Evolutionary conservation across 768 basidiomycete species (phyloP), one percentile per base, ranked within the genome.

Genomic region (Boletus barrowsii): DNA sequence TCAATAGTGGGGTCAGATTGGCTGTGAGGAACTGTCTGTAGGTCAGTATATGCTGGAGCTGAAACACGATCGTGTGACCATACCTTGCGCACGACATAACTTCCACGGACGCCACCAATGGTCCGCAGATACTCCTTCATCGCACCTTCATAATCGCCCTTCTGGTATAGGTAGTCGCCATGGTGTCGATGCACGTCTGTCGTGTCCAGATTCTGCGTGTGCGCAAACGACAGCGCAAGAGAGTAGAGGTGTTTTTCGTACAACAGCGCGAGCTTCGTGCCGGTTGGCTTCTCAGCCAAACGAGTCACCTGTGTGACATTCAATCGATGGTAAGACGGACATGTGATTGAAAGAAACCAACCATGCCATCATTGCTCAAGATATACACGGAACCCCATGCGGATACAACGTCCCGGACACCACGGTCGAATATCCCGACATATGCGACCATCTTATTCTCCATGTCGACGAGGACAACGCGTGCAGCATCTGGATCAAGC

Each of bases 11-110:
- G 51, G 98, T 97, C 3, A 95, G 79, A 66, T 98, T 97, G 0
- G 96, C 93, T 60, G 97, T 97, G 36, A 99, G 83, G 72, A 94
- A 98, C 95, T 98, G 54, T 17, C 1, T 3, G 2, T 8, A 39
- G 47, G 45, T 62, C 14, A 67, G 44, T 39, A 44, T 41, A 42
- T 53, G 44, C 40, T 24, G 5, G 11, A 13, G 26, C 2, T 7
- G n/a, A 42, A n/a, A 20, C 18, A 20, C 17, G 53, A 36, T 13
- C 17, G 14, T 29, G 24, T 11, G 11, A 35, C 33, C 69, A 49
- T 63, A 93, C 96, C 81, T 98, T 99, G 61, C 97, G 84, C 47
- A 98, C 93, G 33, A 98, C 94, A 72, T 98, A 97, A 66, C 94
- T 97, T 0, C 95, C 92, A 57, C 93, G 90, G 1, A 97, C 75